A percentile compares a stretch with the other conserved stretches of the same genome.
These are phyloP conservation scores for Backusella circina DNA, from an alignment of 192 early-diverging fungal genomes.

Conservation along the genomic window DNA sequence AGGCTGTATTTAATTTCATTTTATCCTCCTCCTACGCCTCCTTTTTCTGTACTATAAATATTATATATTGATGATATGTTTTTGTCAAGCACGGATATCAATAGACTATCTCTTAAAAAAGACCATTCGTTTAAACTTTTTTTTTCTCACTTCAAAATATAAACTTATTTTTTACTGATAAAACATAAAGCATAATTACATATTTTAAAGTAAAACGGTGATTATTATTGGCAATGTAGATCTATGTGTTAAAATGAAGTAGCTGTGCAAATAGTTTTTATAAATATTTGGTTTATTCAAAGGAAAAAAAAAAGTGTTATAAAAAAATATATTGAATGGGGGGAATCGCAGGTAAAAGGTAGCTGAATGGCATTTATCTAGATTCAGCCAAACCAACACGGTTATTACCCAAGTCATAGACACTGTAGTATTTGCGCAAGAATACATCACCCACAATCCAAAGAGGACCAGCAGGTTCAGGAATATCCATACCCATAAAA, in stretches of 20 bases:
- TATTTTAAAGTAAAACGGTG: not conserved
- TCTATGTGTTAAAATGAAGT: not conserved
- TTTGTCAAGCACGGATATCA: not conserved
- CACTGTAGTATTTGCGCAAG: conserved; percentile 78
- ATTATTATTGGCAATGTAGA: not conserved
- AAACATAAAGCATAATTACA: not conserved
- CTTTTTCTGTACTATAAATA: not conserved
- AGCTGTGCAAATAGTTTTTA: not conserved
- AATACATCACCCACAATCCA: conserved; percentile 88
- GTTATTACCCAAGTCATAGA: conserved; percentile 67
- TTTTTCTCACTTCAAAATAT: not conserved
- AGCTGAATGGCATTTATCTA: not conserved
- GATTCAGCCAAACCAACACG: conserved; percentile 63
- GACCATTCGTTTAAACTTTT: not conserved
- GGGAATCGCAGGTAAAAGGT: not conserved
- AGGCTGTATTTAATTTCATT: not conserved
- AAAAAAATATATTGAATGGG: not conserved
- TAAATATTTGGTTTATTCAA: not conserved
- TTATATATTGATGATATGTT: not conserved
- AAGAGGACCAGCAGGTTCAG: conserved; percentile 66
- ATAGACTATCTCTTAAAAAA: not conserved
- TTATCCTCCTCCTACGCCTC: not conserved
- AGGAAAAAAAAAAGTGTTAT: not conserved
- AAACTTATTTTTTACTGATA: not conserved
- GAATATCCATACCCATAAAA: conserved; percentile 94